These are phyloP conservation scores for Saccharum spontaneum DNA, from an alignment of 176 grass and related monocot genomes.

Conservation along the genomic window DNA sequence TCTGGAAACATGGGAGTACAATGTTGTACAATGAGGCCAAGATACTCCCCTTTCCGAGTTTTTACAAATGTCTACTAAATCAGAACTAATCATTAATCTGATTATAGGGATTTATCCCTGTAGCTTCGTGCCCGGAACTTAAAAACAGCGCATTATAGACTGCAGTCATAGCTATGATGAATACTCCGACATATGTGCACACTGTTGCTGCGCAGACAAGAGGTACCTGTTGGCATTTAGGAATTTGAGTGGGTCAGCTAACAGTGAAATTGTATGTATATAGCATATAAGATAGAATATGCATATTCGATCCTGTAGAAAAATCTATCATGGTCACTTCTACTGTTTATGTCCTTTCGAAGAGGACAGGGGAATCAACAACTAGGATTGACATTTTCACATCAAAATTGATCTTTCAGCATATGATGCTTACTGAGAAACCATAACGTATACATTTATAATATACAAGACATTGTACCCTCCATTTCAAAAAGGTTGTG, in stretches of 20 bases:
- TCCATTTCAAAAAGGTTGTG: not conserved
- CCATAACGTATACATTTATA: not conserved
- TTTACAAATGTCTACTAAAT: not conserved
- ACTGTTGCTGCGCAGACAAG: constrained; percentile 80
- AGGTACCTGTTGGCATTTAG: constrained; percentile 64
- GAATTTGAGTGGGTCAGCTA: not conserved
- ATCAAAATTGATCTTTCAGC: not conserved
- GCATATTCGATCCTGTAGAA: not conserved
- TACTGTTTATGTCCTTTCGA: not conserved
- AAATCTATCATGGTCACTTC: not conserved
- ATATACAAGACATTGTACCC: not conserved
- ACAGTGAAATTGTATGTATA: not conserved
- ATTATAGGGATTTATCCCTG: not conserved
- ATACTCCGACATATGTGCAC: constrained; percentile 71
- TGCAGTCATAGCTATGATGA: constrained; percentile 45
- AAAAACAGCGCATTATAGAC: constrained; percentile 50
- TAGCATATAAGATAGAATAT: not conserved
- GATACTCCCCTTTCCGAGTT: not conserved
- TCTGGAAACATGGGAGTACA: not conserved
- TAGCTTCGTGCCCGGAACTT: constrained; percentile 32
- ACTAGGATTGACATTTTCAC: not conserved
- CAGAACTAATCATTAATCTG: not conserved
- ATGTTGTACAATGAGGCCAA: not conserved
- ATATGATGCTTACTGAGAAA: not conserved
- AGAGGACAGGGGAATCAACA: not conserved